These are phyloP conservation scores for Piloderma croceum DNA, from an alignment of 768 basidiomycete species.

Conservation along the genomic window DNA sequence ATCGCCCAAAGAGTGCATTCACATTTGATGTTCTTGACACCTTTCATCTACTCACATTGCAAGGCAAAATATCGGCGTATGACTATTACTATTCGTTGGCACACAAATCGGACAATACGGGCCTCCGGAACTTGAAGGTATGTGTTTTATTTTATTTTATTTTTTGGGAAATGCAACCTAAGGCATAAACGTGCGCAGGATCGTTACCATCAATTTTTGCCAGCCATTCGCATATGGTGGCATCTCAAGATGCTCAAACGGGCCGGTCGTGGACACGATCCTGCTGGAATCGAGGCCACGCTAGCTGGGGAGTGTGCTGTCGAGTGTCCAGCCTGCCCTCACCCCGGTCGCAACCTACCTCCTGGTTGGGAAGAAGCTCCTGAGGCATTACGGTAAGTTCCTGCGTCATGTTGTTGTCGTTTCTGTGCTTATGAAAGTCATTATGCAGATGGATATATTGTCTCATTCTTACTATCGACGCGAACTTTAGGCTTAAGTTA, in stretches of 20 bases:
- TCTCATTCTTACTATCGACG: slow-evolving; percentile 16
- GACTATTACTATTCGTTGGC: slow-evolving; percentile 7
- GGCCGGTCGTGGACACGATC: slow-evolving; percentile 6
- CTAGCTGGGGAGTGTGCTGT: slow-evolving; percentile 4
- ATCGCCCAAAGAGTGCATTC: slow-evolving; percentile 5
- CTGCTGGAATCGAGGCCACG: slow-evolving; percentile 1
- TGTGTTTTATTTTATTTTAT: too few species aligned
- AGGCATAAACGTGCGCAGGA: slow-evolving; percentile 4
- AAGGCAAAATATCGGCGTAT: slow-evolving; percentile 10
- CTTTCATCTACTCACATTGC: slow-evolving; percentile 9
- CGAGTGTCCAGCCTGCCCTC: slow-evolving; percentile 11
- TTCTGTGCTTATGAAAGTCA: background rate
- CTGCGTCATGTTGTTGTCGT: background rate
- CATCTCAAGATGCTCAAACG: slow-evolving; percentile 7
- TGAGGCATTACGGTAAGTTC: background rate
- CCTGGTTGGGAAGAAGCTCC: slow-evolving; percentile 4
- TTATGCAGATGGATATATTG: slow-evolving; percentile 20
- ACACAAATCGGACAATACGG: background rate
- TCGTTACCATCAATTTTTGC: slow-evolving; percentile 9
- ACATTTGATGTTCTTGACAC: slow-evolving; percentile 6
- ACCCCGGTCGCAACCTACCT: slow-evolving; percentile 10
- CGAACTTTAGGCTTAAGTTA: slow-evolving; percentile 18
- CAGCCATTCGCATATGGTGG: slow-evolving; percentile 7
- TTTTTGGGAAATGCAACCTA: too few species aligned
- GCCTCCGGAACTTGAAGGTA: background rate